A percentile compares a stretch with the other conserved stretches of the same genome.
Evolutionary conservation across 306 rosid genomes (phyloP).

Genomic region (Castanospermum australe): DNA sequence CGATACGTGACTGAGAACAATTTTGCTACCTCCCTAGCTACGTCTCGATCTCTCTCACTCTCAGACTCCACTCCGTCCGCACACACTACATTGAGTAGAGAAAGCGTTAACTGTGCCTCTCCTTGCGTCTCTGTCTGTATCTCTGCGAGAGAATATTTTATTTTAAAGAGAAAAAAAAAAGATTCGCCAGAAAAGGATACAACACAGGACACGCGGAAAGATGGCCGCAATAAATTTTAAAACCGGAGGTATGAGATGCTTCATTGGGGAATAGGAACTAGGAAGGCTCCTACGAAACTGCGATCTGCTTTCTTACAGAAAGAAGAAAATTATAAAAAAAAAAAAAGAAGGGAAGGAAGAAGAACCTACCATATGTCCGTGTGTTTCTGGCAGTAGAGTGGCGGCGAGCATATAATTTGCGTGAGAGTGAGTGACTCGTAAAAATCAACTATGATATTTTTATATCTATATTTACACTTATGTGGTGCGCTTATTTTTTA

Average conservation of each 20-base stretch:
- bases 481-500: no score
- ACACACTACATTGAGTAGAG: not conserved
- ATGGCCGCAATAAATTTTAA: not conserved
- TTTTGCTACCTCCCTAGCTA: not conserved
- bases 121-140: no score
- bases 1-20: not conserved
- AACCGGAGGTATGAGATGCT: constrained; percentile 33
- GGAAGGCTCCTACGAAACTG: not conserved
- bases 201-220: constrained; percentile 32
- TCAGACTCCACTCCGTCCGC: not conserved
- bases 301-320: not conserved
- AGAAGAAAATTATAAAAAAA: not conserved
- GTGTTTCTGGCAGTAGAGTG: not conserved
- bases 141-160: not conserved
- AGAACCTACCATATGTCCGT: not conserved
- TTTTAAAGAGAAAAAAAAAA: not conserved
- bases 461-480: no score
- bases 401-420: no score
- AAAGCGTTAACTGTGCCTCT: not conserved
- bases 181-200: constrained; percentile 14
- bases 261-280: not conserved
- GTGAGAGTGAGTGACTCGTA: no score
- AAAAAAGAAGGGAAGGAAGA: not conserved
- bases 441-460: no score
- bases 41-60: not conserved